A percentile compares a stretch with the other conserved stretches of the same genome.
These are phyloP conservation scores for Paracoccidioides lutzii DNA, from an alignment of 2,329 filamentous ascomycete species.

Conservation along the genomic window DNA sequence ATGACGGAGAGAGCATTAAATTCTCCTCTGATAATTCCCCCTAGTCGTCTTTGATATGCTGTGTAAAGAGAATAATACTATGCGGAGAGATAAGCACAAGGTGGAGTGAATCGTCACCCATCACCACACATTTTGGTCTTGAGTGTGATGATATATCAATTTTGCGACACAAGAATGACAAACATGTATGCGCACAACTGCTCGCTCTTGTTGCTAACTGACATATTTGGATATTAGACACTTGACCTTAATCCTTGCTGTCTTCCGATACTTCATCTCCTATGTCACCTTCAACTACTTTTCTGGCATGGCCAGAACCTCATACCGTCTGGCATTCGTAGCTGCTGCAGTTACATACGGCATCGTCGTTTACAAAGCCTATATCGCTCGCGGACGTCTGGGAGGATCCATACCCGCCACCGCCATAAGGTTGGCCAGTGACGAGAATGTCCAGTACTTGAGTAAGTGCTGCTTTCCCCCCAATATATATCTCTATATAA, in stretches of 20 bases:
- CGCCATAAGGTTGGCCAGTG: slow-evolving; percentile 54
- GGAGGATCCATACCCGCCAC: slow-evolving; percentile 52
- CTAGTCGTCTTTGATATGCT: background rate
- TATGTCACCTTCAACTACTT: slow-evolving; percentile 84
- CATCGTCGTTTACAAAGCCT: slow-evolving; percentile 97
- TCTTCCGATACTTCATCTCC: slow-evolving; percentile 70
- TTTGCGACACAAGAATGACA: too few species aligned
- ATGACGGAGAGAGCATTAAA: background rate
- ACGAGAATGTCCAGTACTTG: slow-evolving; percentile 97
- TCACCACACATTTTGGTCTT: too few species aligned
- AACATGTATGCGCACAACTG: background rate
- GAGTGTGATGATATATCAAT: too few species aligned
- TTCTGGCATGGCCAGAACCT: slow-evolving; percentile 61
- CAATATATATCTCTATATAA: background rate
- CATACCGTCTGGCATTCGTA: slow-evolving; percentile 82
- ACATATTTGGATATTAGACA: slow-evolving; percentile 46
- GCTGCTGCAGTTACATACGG: slow-evolving; percentile 87
- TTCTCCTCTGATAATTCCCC: background rate
- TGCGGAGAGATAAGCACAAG: background rate
- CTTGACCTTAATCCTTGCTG: slow-evolving; percentile 68
- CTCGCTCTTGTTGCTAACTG: slow-evolving; percentile 4
- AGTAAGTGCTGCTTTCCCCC: slow-evolving; percentile 36
- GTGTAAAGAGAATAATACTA: background rate
- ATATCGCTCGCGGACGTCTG: slow-evolving; percentile 69
- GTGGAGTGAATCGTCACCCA: too few species aligned